Evolutionary conservation across 768 basidiomycete species (phyloP), one percentile per base, ranked within the genome.

Genomic region (Auricularia sp.): DNA sequence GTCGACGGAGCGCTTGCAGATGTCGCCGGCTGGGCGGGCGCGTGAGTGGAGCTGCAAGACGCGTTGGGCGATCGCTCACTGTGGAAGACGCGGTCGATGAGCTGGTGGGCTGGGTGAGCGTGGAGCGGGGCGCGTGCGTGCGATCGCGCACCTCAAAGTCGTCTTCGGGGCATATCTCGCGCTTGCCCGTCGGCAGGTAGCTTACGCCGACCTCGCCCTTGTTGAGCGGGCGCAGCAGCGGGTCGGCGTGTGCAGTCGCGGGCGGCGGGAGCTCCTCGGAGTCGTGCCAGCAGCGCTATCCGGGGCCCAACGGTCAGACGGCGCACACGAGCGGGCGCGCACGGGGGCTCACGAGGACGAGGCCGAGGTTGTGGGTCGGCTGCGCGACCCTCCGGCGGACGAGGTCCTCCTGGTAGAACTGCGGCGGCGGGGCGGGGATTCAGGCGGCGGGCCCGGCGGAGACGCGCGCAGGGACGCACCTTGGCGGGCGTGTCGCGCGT

Each of bases 211-310:
- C 87, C 80, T 94, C 92, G 47, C 92, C 92, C 63, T 82, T 85
- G 63, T 80, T 71, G 24, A 94, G 81, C 10, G 86, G 85, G 58
- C 92, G 81, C 81, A 91, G 84, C 63, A 93, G 79, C 13, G 90
- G 88, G 74, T 93, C 89, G 69, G 64, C 79, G 74, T 42, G 77
- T 75, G 34, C 76, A 73, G 3, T 11, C 39, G 36, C 34, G 64
- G 79, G 76, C 0, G 75, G 75, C 37, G 80, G 81, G 14, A 83
- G 72, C 66, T 92, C 90, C 68, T 94, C 92, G 10, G 86, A 85
- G 73, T 94, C 91, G 67, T 91, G 88, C 93, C 92, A 94, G 70
- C 88, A 91, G 75, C 90, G 84, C 92, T 94, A 72, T 8, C 62
- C 34, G 34, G 62, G 47, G 36, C 67, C 29, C 29, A 29, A 29